Base-by-base conservation (phyloP, 2,329 filamentous ascomycete species). In the Mycogone perniciosa region DNA sequence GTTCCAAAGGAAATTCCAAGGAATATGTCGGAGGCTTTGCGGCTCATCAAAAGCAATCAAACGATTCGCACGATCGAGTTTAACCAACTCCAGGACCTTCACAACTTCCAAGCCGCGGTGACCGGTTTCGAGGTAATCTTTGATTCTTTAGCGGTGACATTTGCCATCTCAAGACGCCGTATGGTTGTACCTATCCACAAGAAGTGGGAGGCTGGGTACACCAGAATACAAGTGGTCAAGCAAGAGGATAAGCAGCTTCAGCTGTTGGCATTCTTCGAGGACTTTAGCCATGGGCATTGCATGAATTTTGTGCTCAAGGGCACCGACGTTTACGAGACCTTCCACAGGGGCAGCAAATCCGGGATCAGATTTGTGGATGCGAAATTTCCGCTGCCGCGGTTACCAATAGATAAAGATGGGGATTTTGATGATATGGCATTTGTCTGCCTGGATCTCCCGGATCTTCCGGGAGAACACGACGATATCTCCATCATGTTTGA, bases 161-260 rank as follows among this genome's bases (percentile, higher is more conserved):
- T 96, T 66, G 84, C 86, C 52, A 95, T 96, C 57, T 84, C 90
- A 1, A 83, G 90, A 31, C 82, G 88, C 44, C 81, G 88, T 57
- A 93, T 91, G 85, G 88, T 96, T 9, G 89, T 95, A 11, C 89
- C 89, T 0, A 92, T 96, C 57, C 88, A 95, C 72, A 95, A 96
- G 71, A 93, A 93, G 67, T 95, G 89, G 88, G 89, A 95, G 63
- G 88, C 90, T 2, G 82, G 77, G n/a, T 79, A 77, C 35, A 88
- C 88, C 7, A 82, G 91, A 34, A 75, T 96, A 6, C 90, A 96
- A 64, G 76, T 96, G 35, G 82, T 96, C 34, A 63, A 60, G 49
- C 77, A 82, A 57, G 84, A 86, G 57, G 87, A 90, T 55, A 87
- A 83, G 61, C 79, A 86, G 10, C 69, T 87, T 26, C 89, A 95